Percentiles rank a stretch among this genome's conserved stretches.
phyloP scores from a whole-genome alignment of 1,284 basidiomycete species.

The Phlebopus sp. region DNA sequence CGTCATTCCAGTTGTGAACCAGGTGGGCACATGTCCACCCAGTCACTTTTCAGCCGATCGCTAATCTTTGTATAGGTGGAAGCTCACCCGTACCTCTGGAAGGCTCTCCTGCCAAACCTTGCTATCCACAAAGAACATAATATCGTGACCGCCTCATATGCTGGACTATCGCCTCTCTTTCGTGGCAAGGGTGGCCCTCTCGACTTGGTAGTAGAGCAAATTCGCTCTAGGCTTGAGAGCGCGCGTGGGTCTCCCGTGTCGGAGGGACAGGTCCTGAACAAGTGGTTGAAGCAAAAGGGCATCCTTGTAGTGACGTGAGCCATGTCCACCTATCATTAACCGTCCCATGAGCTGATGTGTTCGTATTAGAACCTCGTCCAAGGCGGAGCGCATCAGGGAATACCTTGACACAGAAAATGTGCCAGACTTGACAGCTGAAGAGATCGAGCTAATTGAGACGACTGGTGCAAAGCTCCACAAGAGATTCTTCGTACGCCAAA shows the following conservation, averaged over 20 bases:
- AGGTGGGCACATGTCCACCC: slow-evolving; percentile 44
- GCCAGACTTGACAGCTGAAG: slow-evolving; percentile 57
- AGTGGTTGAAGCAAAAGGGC: slow-evolving; percentile 59
- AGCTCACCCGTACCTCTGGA: slow-evolving; percentile 77
- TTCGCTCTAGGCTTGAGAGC: slow-evolving; percentile 47
- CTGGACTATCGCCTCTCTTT: slow-evolving; percentile 58
- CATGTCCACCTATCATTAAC: neutral
- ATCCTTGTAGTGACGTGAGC: slow-evolving; percentile 70
- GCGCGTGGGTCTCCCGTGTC: slow-evolving; percentile 47
- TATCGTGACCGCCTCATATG: slow-evolving; percentile 70
- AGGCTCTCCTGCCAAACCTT: slow-evolving; percentile 52
- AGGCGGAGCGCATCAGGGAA: slow-evolving; percentile 64
- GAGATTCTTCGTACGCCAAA: slow-evolving; percentile 26
- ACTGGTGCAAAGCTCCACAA: slow-evolving; percentile 63
- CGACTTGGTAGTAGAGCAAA: slow-evolving; percentile 46
- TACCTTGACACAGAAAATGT: slow-evolving; percentile 55
- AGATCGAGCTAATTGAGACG: slow-evolving; percentile 61
- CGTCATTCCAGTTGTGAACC: slow-evolving; percentile 72
- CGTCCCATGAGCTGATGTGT: slow-evolving; percentile 5
- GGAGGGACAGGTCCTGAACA: slow-evolving; percentile 51
- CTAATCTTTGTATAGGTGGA: slow-evolving; percentile 56
- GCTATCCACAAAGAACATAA: slow-evolving; percentile 55
- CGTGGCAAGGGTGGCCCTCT: slow-evolving; percentile 57
- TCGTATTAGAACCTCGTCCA: slow-evolving; percentile 60
- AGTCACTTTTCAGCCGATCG: neutral